Evolutionary conservation across 176 grass and related monocot genomes (phyloP), one percentile per base, ranked within the genome.

Genomic region (Zoysia japonica): DNA sequence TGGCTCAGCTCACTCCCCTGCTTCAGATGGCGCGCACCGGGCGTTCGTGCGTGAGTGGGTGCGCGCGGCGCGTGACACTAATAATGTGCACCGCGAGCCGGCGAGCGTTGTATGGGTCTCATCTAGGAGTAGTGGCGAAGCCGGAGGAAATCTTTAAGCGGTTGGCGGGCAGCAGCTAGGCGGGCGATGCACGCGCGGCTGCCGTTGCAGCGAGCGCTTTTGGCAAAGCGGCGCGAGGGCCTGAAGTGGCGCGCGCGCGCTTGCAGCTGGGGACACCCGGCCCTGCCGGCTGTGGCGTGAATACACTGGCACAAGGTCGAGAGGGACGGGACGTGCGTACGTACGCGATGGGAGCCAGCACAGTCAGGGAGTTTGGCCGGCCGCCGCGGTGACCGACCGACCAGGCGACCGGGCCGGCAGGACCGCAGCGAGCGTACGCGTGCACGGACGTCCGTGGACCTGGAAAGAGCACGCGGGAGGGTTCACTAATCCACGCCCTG

Each of bases 61-160:
- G 84, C 75, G 82, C 74, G 47, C 37, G 50, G 69, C 75, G 50
- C 47, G 20, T 61, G 55, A 69, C 13, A 74, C 4, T 84, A 84
- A 53, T 78, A 82, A 66, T 68, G 50, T 68, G 40, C 37, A 43
- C 62, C 61, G 37, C 47, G 15, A 79, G 54, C 42, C 62, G 52
- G 37, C 47, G 20, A 79, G 54, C 42, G 68, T 80, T 75, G 68
- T 80, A 69, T 79, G 75, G 51, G 75, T 2, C 40, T 83, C 50
- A 46, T 44, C 49, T 15, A 47, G 61, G 28, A 49, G 20, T 9
- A 68, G 75, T 46, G 54, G 39, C 50, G 10, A 39, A 63, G 61
- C 43, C 61, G 15, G 20, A 55, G 48, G 65, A 64, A 28, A 50
- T 64, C 65, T 68, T 79, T 79, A 36, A 54, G 77, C 16, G 64